These are phyloP conservation scores for Psidium friedrichsthalianum DNA, from an alignment of 345 rosid genomes.

Conservation along the genomic window DNA sequence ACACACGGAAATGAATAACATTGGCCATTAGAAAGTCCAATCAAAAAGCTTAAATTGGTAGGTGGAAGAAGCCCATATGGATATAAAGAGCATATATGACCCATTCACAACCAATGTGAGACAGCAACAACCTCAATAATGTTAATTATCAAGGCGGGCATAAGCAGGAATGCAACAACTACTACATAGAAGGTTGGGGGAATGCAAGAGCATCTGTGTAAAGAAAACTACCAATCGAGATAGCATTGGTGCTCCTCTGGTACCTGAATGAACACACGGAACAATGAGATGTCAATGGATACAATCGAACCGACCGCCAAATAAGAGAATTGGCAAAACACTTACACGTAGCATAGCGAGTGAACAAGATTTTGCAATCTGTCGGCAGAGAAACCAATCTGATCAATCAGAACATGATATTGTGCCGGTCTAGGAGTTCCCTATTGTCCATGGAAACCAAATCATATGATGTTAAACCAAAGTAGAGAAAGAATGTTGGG, in stretches of 20 bases:
- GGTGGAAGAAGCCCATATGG: too few species aligned
- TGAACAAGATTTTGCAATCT: slow-evolving; percentile 59
- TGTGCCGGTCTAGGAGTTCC: slow-evolving; percentile 91
- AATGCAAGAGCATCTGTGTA: background rate
- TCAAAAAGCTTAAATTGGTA: too few species aligned
- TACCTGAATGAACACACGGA: slow-evolving; percentile 20
- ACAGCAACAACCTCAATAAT: too few species aligned
- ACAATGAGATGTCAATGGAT: background rate
- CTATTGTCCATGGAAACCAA: slow-evolving; percentile 5
- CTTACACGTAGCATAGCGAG: slow-evolving; percentile 77
- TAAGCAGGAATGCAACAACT: background rate
- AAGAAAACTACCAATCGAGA: slow-evolving; percentile 52
- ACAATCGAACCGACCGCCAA: background rate
- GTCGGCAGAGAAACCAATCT: slow-evolving; percentile 72
- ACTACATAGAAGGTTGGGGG: background rate
- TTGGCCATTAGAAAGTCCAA: too few species aligned
- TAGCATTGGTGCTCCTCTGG: slow-evolving; percentile 75
- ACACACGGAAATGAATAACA: too few species aligned
- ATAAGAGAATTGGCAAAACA: background rate
- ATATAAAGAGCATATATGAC: too few species aligned
- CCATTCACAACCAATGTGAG: too few species aligned
- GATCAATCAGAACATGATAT: slow-evolving; percentile 75
- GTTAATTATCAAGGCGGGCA: background rate
- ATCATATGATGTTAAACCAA: background rate
- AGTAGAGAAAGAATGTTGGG: background rate